A percentile compares a stretch with the other conserved stretches of the same genome.
These are phyloP conservation scores for Falciphora oryzae DNA, from an alignment of 2,329 filamentous ascomycete genomes.

Conservation along the genomic window DNA sequence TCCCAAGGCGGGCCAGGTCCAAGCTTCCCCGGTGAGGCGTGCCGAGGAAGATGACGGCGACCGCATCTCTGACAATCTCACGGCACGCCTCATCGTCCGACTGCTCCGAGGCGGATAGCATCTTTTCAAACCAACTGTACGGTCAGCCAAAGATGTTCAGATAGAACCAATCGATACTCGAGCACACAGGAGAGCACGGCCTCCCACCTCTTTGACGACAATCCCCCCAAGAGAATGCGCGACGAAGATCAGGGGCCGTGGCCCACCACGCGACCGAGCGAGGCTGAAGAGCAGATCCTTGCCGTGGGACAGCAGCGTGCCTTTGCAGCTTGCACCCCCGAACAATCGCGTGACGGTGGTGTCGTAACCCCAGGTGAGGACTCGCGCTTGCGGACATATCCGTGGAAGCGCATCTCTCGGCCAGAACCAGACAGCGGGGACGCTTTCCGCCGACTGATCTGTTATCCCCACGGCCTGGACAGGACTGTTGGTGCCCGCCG, in stretches of 20 bases:
- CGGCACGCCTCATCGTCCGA: not conserved
- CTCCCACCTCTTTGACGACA: constrained; percentile 14
- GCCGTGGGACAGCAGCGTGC: constrained; percentile 13
- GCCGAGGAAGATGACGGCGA: constrained; percentile 15
- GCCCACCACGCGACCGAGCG: not conserved
- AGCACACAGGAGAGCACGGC: too few species aligned
- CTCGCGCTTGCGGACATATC: constrained; percentile 8
- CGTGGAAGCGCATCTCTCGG: constrained; percentile 11
- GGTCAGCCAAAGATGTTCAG: too few species aligned
- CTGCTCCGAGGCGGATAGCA: too few species aligned
- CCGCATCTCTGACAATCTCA: constrained; percentile 11
- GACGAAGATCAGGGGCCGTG: constrained; percentile 13
- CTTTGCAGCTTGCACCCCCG: constrained; percentile 9
- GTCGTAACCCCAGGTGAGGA: constrained; percentile 13
- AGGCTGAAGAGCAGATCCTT: constrained; percentile 14
- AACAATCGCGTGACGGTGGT: constrained; percentile 9
- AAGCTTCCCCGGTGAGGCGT: constrained; percentile 17
- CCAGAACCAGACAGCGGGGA: constrained; percentile 6
- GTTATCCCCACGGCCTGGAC: not conserved
- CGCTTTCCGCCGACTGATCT: not conserved
- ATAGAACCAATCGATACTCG: too few species aligned
- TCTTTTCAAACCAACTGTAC: too few species aligned
- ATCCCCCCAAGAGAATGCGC: constrained; percentile 16
- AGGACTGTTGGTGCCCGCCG: too few species aligned
- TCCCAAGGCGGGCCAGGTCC: constrained; percentile 11